Percentiles rank a stretch among this genome's conserved stretches.
These are phyloP conservation scores for Heterobasidion annosum DNA, from an alignment of 1,284 basidiomycete genomes.

Conservation along the genomic window DNA sequence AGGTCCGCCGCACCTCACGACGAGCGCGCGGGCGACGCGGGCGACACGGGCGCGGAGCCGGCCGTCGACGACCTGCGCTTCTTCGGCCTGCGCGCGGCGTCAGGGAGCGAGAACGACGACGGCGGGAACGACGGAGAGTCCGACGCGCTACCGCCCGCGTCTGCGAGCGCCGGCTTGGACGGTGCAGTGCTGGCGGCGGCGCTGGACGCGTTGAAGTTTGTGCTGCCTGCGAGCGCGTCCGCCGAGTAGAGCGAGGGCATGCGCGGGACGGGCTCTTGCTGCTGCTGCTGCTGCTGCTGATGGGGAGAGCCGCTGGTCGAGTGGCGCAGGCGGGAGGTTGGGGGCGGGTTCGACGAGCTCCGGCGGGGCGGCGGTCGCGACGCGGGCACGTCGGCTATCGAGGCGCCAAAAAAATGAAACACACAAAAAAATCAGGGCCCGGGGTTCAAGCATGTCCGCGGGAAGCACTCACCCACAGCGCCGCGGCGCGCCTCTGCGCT, in stretches of 20 bases:
- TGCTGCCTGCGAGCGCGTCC: neutral
- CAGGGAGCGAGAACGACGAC: neutral
- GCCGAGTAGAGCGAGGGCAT: neutral
- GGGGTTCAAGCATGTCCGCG: neutral
- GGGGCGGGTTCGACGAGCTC: slow-evolving; percentile 7
- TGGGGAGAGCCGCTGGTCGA: neutral
- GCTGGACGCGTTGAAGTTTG: too few species aligned
- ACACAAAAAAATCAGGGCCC: neutral
- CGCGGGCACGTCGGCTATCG: neutral
- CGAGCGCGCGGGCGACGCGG: too few species aligned
- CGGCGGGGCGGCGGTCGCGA: slow-evolving; percentile 8
- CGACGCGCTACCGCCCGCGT: neutral
- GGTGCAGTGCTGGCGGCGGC: neutral
- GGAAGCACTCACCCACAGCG: neutral
- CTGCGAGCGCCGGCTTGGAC: neutral
- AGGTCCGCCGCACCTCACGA: too few species aligned
- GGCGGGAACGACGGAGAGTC: neutral
- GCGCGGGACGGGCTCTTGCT: neutral
- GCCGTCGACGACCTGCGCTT: neutral
- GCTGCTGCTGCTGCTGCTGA: too few species aligned
- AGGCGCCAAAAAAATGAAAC: neutral
- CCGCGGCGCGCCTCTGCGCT: neutral
- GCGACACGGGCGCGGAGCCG: too few species aligned
- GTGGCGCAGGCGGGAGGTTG: slow-evolving; percentile 5
- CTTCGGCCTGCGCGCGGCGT: neutral